Evolutionary conservation across 129 eudicot species (phyloP), one percentile per base, ranked within the genome.

Genomic region (Chrysanthemum makinoi): DNA sequence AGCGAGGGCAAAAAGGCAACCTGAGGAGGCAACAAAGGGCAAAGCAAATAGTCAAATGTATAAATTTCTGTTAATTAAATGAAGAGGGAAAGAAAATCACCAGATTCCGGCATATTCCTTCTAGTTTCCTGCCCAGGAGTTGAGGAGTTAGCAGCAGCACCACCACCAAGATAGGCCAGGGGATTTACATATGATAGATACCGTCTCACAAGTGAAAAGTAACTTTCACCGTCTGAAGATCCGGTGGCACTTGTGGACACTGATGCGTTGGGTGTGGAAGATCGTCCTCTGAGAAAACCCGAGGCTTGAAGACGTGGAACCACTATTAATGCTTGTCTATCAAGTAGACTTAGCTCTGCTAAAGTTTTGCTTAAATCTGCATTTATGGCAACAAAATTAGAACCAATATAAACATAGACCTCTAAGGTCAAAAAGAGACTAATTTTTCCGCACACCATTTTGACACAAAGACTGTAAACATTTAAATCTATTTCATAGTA

Each of bases 301-400:
- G 28, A 56, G 52, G 56, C 60, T 80, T 62, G 67, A 15, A 70
- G 74, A 55, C 68, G 85, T 49, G 83, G 90, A 68, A 91, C 91
- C 80, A 91, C 82, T 55, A 91, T 74, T 15, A 91, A 66, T 3
- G 96, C 90, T 84, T 91, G 97, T 71, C 97, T 91, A 57, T 84
- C 76, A 51, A 66, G 63, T 50, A 91, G 76, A 60, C 83, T 83
- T 77, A 88, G 70, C 68, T 88, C 97, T 33, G 82, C 55, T 47
- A 91, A 83, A 15, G 86, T 77, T 65, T 81, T 82, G 78, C 51
- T 62, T 83, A 91, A 79, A 79, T 91, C 97, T 91, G 86, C 63
- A 76, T 10, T 47, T 5, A 75, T 62, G 18, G 62, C 18, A 62
- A 66, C 56, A 50, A 59, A 7, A 70, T 66, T 39, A 69, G 54